Evolutionary conservation across 2,329 filamentous ascomycete species (phyloP).

Genomic region (Talaromyces sp.): DNA sequence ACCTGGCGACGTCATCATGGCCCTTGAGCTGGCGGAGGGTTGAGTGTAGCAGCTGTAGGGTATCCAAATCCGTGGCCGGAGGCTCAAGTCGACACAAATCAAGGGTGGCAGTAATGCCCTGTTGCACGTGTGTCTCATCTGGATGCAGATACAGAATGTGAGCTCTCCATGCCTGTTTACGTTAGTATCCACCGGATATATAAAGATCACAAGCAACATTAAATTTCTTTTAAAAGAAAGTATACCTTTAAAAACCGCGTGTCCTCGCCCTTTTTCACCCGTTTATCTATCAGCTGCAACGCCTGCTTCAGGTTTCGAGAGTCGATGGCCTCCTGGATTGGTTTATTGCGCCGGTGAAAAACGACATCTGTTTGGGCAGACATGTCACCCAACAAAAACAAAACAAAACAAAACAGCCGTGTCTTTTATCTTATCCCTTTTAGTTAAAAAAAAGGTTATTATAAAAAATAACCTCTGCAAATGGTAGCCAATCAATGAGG

Average conservation of each 20-base stretch:
- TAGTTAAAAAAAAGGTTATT: not conserved
- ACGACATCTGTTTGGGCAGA: slow-evolving; percentile 34
- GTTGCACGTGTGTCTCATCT: slow-evolving; percentile 38
- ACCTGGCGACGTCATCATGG: slow-evolving; percentile 29
- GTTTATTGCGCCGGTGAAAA: slow-evolving; percentile 43
- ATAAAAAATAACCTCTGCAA: not conserved
- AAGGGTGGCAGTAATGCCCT: slow-evolving; percentile 40
- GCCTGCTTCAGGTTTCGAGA: slow-evolving; percentile 47
- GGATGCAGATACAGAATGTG: slow-evolving; percentile 36
- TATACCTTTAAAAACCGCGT: slow-evolving; percentile 36
- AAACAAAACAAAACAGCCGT: not conserved
- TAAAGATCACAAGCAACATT: not conserved
- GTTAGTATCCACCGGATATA: not conserved
- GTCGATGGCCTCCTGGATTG: slow-evolving; percentile 47
- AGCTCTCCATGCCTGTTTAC: slow-evolving; percentile 39
- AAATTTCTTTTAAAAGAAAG: not conserved
- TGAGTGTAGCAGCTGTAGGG: slow-evolving; percentile 39
- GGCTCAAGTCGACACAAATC: slow-evolving; percentile 39
- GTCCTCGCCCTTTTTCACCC: slow-evolving; percentile 52
- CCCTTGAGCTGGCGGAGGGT: slow-evolving; percentile 34
- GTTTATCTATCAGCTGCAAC: slow-evolving; percentile 47
- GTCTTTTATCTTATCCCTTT: not conserved
- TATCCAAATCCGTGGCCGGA: slow-evolving; percentile 41
- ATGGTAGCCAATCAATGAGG: not conserved
- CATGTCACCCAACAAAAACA: slow-evolving; percentile 18